A percentile compares a stretch with the other conserved stretches of the same genome.
Conservation (phyloP, 192 early-diverging fungal genomes). For the Mortierella hygrophila region DNA sequence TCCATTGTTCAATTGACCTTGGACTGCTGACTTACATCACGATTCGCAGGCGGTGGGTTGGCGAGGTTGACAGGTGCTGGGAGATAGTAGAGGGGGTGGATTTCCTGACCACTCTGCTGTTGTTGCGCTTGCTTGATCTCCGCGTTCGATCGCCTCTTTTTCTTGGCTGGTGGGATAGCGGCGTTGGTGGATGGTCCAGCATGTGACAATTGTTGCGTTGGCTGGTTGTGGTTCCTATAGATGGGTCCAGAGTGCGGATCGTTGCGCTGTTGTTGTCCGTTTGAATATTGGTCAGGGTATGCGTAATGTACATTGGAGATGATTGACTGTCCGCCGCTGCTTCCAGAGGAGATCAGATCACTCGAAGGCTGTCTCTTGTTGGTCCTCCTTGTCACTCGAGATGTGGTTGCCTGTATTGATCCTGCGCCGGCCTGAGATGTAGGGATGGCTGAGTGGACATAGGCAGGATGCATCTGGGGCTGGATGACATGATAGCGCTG, state of each 20-base stretch:
- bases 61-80: slow-evolving; percentile 24
- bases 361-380: slow-evolving; percentile 43
- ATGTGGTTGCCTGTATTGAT: slow-evolving; percentile 20
- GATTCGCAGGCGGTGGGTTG: slow-evolving; percentile 7
- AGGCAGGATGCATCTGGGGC: slow-evolving; percentile 13
- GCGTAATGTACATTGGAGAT: slow-evolving; percentile 8
- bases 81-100: slow-evolving; percentile 18
- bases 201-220: neutral
- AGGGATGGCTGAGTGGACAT: slow-evolving; percentile 3
- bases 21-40: slow-evolving; percentile 19
- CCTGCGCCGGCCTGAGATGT: neutral
- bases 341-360: slow-evolving; percentile 14
- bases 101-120: slow-evolving; percentile 14
- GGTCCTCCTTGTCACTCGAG: slow-evolving; percentile 38
- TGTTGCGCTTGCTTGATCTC: slow-evolving; percentile 29
- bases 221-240: neutral
- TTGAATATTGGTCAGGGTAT: slow-evolving; percentile 9
- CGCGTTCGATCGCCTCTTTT: slow-evolving; percentile 30
- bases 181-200: slow-evolving; percentile 6
- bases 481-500: slow-evolving; percentile 25
- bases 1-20: neutral
- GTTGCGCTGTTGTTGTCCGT: slow-evolving; percentile 9
- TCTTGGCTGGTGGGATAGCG: slow-evolving; percentile 30
- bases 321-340: slow-evolving; percentile 11
- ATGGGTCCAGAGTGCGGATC: slow-evolving; percentile 13